Base-by-base conservation (phyloP, 2,329 filamentous ascomycete genomes). In the Trichoderma polysporum region DNA sequence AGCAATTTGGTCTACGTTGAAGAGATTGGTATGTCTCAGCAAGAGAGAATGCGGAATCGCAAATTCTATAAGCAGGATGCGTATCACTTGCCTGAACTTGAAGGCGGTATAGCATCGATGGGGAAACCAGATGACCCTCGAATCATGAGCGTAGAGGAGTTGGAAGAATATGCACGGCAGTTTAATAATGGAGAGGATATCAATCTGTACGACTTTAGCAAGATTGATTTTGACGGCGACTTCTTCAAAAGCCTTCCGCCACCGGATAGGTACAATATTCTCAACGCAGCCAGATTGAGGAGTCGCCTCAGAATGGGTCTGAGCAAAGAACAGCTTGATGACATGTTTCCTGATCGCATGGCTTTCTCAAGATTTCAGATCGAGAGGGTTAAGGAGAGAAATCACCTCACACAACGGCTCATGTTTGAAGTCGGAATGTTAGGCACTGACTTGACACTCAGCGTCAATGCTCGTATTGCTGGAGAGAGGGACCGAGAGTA, bases 271-370 rank as follows among this genome's bases (percentile, higher is more conserved):
- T 99, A 99, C 82, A 98, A 98, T 73, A 99, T 99, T 62, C 81
- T 99, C 25, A 99, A 99, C 75, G 95, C 96, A 1, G 95, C 96
- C 1, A 86, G 95, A 69, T 76, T 99, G 69, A 85, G 95, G 66
- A 97, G 93, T 77, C 86, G 95, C 62, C 83, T 99, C 74, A 88
- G 95, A 75, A 97, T 99, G 94, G 95, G 95, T 0, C 87, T 97
- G 73, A 97, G 92, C 66, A 98, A 98, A 78, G 94, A 99, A 70
- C 95, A 99, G 78, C 80, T 99, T 15, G 94, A 98, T 71, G 87
- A 85, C 53, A 99, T 99, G 95, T 99, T 99, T 76, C 94, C 95
- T 0, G 91, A 99, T 76, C 88, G 95, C 29, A 97, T 99, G 93
- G 95, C 91, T 0, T 99, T 99, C 75, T 97, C 94, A 1, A 90